These are phyloP conservation scores for Chamaecyparis obtusa DNA, from an alignment of 75 land plant species.

Conservation along the genomic window DNA sequence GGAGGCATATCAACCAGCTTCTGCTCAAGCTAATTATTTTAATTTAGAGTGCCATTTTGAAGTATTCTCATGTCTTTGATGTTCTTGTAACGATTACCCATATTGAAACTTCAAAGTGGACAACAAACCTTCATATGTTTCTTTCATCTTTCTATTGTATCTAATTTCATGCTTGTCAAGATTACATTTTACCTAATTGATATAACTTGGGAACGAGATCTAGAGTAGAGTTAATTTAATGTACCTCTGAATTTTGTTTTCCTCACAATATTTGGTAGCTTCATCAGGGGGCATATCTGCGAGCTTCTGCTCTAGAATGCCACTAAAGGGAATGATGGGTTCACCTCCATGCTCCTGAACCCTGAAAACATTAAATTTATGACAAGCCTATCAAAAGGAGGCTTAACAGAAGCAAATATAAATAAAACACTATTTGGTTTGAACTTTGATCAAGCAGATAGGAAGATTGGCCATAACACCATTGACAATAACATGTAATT, in stretches of 20 bases:
- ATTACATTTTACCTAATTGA: constrained; percentile 12
- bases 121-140: not conserved
- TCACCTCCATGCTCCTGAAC: constrained; percentile 99
- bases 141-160: not conserved
- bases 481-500: not conserved
- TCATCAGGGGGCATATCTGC: constrained; percentile 94
- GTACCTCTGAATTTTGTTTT: constrained; percentile 92
- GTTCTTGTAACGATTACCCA: not conserved
- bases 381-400: not conserved
- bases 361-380: constrained; percentile 40
- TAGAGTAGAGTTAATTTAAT: not conserved
- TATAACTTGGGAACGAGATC: not conserved
- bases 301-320: constrained; percentile 82
- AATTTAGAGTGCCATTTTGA: not conserved
- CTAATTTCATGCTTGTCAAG: not conserved
- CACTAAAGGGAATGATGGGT: constrained; percentile 89
- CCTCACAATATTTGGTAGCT: constrained; percentile 95
- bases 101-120: not conserved
- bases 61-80: not conserved
- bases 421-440: not conserved
- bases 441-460: not conserved
- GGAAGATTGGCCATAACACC: not conserved
- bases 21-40: not conserved
- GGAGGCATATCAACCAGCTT: no score
- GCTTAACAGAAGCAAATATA: not conserved